A percentile compares a stretch with the other conserved stretches of the same genome.
These are phyloP conservation scores for Penicillium sp. DNA, from an alignment of 2,329 filamentous ascomycete genomes.

Conservation along the genomic window DNA sequence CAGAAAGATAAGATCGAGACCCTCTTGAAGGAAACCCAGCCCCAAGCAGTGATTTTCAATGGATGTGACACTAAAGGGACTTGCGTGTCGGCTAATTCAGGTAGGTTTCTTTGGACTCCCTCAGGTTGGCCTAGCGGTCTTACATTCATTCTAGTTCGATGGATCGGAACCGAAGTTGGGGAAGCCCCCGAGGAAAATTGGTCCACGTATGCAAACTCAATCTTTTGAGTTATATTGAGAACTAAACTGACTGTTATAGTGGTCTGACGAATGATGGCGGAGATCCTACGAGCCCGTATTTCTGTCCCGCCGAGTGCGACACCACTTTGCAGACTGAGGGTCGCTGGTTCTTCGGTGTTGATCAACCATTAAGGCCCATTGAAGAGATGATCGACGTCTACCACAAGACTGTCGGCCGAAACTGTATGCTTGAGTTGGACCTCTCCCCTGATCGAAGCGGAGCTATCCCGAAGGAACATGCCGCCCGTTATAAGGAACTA, in stretches of 20 bases:
- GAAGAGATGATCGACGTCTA: neutral
- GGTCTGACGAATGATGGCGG: conserved; percentile 12
- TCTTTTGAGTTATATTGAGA: neutral
- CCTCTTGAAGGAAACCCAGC: neutral
- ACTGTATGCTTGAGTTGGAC: neutral
- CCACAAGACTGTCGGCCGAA: neutral
- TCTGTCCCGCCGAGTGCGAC: conserved; percentile 12
- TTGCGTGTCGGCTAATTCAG: neutral
- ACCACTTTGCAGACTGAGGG: conserved; percentile 10
- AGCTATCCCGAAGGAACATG: neutral
- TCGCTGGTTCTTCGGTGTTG: conserved; percentile 10
- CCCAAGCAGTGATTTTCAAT: neutral
- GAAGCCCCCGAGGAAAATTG: neutral
- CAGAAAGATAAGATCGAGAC: neutral
- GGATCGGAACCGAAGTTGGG: neutral
- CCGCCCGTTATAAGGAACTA: neutral
- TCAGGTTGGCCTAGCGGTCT: neutral
- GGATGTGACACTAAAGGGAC: neutral
- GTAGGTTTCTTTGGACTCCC: neutral
- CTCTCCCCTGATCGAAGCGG: neutral
- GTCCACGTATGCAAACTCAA: neutral
- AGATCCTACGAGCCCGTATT: conserved; percentile 8
- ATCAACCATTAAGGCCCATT: conserved; percentile 5
- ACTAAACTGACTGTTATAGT: neutral
- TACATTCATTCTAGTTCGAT: neutral